Conservation (phyloP, 1,284 basidiomycete genomes). For the Ceraceosorus bombacis region DNA sequence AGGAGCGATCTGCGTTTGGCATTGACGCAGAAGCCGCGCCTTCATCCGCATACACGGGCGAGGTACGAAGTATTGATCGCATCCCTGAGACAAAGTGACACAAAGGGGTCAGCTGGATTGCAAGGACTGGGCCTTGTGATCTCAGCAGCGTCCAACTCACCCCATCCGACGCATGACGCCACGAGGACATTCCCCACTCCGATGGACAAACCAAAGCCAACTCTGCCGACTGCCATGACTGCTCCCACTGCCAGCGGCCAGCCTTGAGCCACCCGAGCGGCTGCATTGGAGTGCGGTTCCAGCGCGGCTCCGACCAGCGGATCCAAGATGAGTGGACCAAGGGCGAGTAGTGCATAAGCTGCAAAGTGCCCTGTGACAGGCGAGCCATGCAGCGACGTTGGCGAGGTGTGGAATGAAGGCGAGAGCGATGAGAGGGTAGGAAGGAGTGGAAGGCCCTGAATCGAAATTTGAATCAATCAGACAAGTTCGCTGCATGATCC, state of each 20-base stretch:
- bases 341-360: slow-evolving; percentile 37
- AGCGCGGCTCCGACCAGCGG: slow-evolving; percentile 38
- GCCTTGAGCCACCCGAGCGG: slow-evolving; percentile 34
- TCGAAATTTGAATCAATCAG: not conserved
- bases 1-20: not conserved
- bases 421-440: slow-evolving; percentile 20
- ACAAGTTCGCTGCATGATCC: not conserved
- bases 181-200: slow-evolving; percentile 21
- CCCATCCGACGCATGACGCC: slow-evolving; percentile 30
- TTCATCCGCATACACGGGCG: slow-evolving; percentile 20
- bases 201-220: slow-evolving; percentile 31
- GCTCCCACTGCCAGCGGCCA: slow-evolving; percentile 42
- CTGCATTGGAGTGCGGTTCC: slow-evolving; percentile 35
- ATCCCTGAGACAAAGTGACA: slow-evolving; percentile 10
- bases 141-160: slow-evolving; percentile 2
- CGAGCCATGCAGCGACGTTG: slow-evolving; percentile 6
- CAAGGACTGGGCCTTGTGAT: not conserved
- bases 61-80: slow-evolving; percentile 34
- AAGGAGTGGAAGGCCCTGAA: slow-evolving; percentile 8
- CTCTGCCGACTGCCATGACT: slow-evolving; percentile 30
- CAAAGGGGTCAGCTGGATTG: not conserved
- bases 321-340: slow-evolving; percentile 36
- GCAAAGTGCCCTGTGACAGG: slow-evolving; percentile 23
- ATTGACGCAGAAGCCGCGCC: slow-evolving; percentile 1
- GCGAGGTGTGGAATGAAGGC: slow-evolving; percentile 6